Base-by-base conservation (phyloP, 768 basidiomycete genomes). In the Lenzites betulinus region DNA sequence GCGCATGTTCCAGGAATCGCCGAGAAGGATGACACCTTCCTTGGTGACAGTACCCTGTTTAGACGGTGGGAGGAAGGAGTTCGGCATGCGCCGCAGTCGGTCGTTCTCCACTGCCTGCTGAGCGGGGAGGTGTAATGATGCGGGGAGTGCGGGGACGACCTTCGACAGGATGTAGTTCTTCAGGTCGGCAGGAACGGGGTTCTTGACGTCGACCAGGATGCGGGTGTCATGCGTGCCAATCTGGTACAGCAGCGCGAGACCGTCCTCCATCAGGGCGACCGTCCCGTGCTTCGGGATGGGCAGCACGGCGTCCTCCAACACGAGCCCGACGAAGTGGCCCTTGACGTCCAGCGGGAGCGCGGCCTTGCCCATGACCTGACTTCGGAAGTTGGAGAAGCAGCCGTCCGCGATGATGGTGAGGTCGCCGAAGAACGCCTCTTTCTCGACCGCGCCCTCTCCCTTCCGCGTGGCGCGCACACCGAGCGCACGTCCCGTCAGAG, bases 1-100 rank as follows among this genome's bases (percentile, higher is more conserved):
- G 0, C 97, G 91, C 95, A 98, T 98, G 71, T 98, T 99, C 90
- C 93, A 96, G 2, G 96, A 87, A 71, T 98, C 97, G 1, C 97
- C 97, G 35, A 97, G 79, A 62, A 98, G 85, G 59, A 99, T 76
- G 11, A 85, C 86, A 25, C 93, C 92, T 50, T 86, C 81, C 63
- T 84, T 89, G 7, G 71, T 75, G 57, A 66, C 73, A 63, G 62
- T 62, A 11, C 79, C 76, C 70, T 96, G 95, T 60, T 86, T 78
- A 2, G 88, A 78, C 0, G 95, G 76, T 0, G 97, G 92, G 1
- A 99, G 81, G 79, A 92, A 97, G 0, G 92, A 90, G 72, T 98
- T 98, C 33, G 97, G 95, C 95, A 98, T 98, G 20, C 87, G 86
- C 15, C 93, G 83, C 18, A 97, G 78, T 22, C 93, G 87, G 69